These are phyloP conservation scores for Tuber aestivum DNA, from an alignment of 495 filamentous ascomycete species.

Conservation along the genomic window DNA sequence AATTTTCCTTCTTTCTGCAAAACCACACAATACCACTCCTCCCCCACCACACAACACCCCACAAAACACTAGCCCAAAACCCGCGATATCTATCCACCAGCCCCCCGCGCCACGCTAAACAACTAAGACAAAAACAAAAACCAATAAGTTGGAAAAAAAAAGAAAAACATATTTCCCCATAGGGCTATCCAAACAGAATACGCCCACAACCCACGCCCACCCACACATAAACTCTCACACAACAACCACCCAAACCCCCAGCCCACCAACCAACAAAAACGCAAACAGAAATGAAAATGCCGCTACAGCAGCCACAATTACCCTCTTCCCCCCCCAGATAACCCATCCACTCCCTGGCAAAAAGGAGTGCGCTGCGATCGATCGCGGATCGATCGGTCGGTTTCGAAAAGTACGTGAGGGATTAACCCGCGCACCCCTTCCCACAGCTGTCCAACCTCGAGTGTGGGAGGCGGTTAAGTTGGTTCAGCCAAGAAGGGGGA, in stretches of 20 bases:
- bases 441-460: neutral
- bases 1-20: neutral
- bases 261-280: neutral
- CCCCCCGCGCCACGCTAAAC: neutral
- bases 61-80: neutral
- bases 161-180: neutral
- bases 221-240: neutral
- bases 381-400: slow-evolving; percentile 4
- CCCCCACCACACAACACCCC: neutral
- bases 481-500: neutral
- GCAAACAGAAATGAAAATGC: neutral
- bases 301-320: neutral
- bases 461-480: neutral
- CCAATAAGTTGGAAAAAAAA: neutral
- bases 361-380: neutral
- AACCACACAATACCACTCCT: slow-evolving; percentile 1
- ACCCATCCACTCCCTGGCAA: neutral
- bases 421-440: neutral
- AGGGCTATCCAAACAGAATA: neutral
- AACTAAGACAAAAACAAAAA: neutral
- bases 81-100: neutral
- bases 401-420: neutral
- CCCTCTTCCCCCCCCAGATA: neutral
- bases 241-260: neutral
- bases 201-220: neutral